Base-by-base conservation (phyloP, 257 asterid species). In the Catharanthus roseus region DNA sequence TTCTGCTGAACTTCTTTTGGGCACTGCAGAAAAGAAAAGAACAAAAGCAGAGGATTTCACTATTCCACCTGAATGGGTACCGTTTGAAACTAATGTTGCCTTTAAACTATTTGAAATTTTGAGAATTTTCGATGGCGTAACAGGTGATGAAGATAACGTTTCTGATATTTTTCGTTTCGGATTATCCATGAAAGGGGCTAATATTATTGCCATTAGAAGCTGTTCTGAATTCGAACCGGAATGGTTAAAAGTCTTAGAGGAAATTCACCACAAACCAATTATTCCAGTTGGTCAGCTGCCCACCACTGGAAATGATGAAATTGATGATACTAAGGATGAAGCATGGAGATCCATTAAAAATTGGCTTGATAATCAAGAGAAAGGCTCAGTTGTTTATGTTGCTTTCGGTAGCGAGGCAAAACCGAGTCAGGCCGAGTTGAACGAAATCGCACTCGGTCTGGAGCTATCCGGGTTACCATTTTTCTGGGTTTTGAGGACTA, bases 331-430 rank as follows among this genome's bases (percentile, higher is more conserved):
- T 11, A 58, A 76, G 3, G 58, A 69, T 21, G 61, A 29, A 1
- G 47, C 58, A 0, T 82, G 84, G 86, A 51, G 42, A 5, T 38
- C 11, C 21, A 61, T 71, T 0, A 67, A 82, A 34, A 57, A 63
- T 7, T 79, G 86, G 84, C 80, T 79, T 10, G 78, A 82, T 60
- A 63, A 19, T 42, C 77, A 73, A 23, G 68, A 61, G 45, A 73
- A 62, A 54, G 80, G 76, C 0, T 73, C 82, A 2, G 81, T 76
- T 0, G 75, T 82, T 29, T 82, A 76, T 13, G 77, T 79, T 28
- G 84, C 82, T 0, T 82, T 82, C 6, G 84, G 86, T 12, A 76
- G 83, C 39, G 86, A 82, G 72, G 80, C 77, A 16, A 82, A 76
- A 36, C 84, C 79, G 7, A 77, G 70, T 45, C 86, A 79, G 60